phyloP scores from a whole-genome alignment of 2,329 filamentous ascomycete genomes.

The Colletotrichum truncatum region DNA sequence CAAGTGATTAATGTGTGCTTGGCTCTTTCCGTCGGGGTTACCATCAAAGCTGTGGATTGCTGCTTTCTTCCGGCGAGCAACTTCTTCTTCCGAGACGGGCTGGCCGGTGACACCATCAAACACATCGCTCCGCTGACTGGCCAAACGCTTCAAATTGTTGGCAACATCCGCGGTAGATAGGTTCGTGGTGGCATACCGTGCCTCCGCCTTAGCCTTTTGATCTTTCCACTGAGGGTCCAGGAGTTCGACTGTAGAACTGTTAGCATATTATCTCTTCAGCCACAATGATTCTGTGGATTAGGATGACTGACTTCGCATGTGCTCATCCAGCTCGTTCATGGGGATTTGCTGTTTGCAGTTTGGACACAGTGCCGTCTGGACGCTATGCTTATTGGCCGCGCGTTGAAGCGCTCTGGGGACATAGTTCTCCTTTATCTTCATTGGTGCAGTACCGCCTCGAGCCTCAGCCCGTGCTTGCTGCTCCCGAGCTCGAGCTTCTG shows the following conservation, averaged over 20 bases:
- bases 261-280: constrained; percentile 38
- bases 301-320: constrained; percentile 80
- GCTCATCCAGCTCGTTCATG: constrained; percentile 85
- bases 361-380: constrained; percentile 81
- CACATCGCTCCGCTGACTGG: constrained; percentile 86
- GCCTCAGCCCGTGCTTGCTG: constrained; percentile 84
- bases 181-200: constrained; percentile 86
- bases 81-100: constrained; percentile 76
- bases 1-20: constrained; percentile 64
- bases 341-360: constrained; percentile 94
- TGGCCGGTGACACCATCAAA: constrained; percentile 80
- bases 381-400: constrained; percentile 71
- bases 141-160: constrained; percentile 94
- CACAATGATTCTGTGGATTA: background rate
- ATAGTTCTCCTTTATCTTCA: constrained; percentile 95
- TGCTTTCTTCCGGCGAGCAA: constrained; percentile 78
- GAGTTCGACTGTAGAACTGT: constrained; percentile 75
- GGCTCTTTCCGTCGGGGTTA: constrained; percentile 56
- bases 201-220: constrained; percentile 88
- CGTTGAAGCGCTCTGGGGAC: constrained; percentile 84
- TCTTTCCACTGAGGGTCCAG: constrained; percentile 96
- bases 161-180: constrained; percentile 87
- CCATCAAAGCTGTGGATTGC: constrained; percentile 71
- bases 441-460: constrained; percentile 71
- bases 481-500: constrained; percentile 68